phyloP scores from a whole-genome alignment of 345 rosid genomes.

The Psidium guajava region DNA sequence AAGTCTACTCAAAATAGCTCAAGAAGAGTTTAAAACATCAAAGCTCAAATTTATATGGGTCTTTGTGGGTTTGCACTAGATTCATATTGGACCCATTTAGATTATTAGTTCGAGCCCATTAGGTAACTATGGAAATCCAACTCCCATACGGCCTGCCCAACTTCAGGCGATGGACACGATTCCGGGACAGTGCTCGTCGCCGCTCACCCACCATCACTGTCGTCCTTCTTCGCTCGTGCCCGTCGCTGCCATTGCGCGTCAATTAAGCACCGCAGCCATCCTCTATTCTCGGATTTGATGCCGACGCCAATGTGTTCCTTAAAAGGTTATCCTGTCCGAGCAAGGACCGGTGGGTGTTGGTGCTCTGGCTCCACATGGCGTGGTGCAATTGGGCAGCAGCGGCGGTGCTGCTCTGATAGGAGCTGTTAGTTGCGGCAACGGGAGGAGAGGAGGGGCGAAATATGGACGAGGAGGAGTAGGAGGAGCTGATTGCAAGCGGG shows the following conservation, averaged over 20 bases:
- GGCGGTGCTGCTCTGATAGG: constrained; percentile 22
- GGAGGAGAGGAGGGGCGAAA: not conserved
- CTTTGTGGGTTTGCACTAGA: fast-evolving
- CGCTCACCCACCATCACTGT: too few relatives aligned
- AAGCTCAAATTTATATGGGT: not conserved
- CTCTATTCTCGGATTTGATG: not conserved
- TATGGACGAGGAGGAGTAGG: constrained; percentile 1
- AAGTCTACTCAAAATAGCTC: not conserved
- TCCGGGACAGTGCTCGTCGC: not conserved
- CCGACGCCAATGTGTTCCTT: constrained; percentile 20
- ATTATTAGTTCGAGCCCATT: not conserved
- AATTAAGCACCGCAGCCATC: not conserved
- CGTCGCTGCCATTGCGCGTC: not conserved
- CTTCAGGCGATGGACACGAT: not conserved
- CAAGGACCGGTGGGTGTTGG: constrained; percentile 23
- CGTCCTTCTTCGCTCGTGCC: not conserved
- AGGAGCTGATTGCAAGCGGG: constrained; percentile 52
- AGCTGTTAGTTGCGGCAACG: constrained; percentile 15
- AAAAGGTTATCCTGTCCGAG: constrained; percentile 30
- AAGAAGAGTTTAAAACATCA: not conserved
- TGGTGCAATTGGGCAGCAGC: constrained; percentile 58
- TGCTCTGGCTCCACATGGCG: constrained; percentile 42
- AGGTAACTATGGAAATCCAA: not conserved
- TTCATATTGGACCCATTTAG: not conserved
- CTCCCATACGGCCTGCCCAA: fast-evolving